Conservation (phyloP, 2,329 filamentous ascomycete genomes). For the Thielaviopsis ethacetica region DNA sequence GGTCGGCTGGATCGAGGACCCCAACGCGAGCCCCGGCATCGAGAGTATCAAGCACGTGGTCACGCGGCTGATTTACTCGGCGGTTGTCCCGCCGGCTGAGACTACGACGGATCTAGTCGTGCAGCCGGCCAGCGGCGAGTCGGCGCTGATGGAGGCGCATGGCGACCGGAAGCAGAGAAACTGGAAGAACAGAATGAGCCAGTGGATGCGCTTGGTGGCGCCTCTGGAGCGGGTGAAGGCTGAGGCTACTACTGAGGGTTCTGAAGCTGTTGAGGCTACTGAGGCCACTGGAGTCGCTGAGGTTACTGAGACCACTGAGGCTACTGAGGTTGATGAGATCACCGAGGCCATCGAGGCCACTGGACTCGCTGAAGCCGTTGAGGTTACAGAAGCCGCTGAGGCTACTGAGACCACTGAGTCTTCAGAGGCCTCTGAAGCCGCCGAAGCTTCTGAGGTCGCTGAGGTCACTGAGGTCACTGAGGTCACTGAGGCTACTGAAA, state of each 20-base stretch:
- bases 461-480: not conserved
- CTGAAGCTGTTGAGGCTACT: not conserved
- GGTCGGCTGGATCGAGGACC: slow-evolving; percentile 9
- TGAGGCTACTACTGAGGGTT: no score
- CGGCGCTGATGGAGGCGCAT: slow-evolving; percentile 1
- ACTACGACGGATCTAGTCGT: not conserved
- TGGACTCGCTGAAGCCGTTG: not conserved
- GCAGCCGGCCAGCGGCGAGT: not conserved
- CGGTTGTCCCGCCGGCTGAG: not conserved
- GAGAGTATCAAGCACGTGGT: slow-evolving; percentile 11
- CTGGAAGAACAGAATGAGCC: slow-evolving; percentile 9
- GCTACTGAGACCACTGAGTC: not conserved
- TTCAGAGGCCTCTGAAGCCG: no score
- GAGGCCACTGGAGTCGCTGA: not conserved
- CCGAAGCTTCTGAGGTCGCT: no score
- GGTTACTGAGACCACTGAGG: not conserved
- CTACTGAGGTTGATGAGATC: not conserved
- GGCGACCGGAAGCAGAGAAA: slow-evolving; percentile 2
- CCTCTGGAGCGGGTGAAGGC: not conserved
- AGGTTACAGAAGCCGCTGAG: not conserved
- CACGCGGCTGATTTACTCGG: slow-evolving; percentile 7
- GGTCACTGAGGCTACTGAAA: not conserved
- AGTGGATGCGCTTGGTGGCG: slow-evolving; percentile 6
- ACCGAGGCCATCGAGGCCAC: not conserved
- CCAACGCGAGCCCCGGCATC: not conserved